Evolutionary conservation across 2,329 filamentous ascomycete genomes (phyloP), one percentile per base, ranked within the genome.

Genomic region (Emergomyces orientalis): DNA sequence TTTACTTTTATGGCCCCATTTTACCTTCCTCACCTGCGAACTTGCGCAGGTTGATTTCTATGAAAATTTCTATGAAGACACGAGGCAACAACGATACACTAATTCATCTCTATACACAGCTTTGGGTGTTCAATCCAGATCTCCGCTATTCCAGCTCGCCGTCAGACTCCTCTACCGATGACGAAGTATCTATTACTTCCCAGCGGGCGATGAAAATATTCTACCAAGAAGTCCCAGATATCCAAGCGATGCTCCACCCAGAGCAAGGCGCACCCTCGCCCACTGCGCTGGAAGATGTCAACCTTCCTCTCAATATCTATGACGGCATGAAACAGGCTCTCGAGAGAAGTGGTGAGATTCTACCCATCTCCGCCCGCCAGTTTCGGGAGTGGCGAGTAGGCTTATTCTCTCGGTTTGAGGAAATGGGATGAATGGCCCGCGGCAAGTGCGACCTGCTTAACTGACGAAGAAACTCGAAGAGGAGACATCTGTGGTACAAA

Each of bases 91-190:
- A 45, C 39, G 25, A 52, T 32, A 41, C 7, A 25, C 59, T 59
- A 34, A 51, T 30, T 63, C 41, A 9, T 49, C 8, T n/a, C 5
- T 8, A 47, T 62, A 34, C 43, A 5, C 32, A 54, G 72, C 66
- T 86, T 34, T 86, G 84, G 84, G 76, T 84, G 61, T 86, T 87
- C 72, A 84, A 84, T 8, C 82, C 83, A 0, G 80, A 85, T 63
- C 76, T 86, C 49, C 78, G 78, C 59, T 82, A 85, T 65, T 84
- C 84, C 1, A 81, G 77, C 11, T 80, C 79, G 22, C 65, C n/a
- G 3, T 51, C 25, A 9, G 14, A 25, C 57, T n/a, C 25, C n/a
- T 37, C 30, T 45, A 19, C n/a, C 7, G 54, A 6, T 19, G 27
- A 27, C 47, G 11, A 41, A 11, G 49, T 41, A 19, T 41, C 39